Conservation (phyloP, 2,329 filamentous ascomycete species). For the Claviceps paspali region DNA sequence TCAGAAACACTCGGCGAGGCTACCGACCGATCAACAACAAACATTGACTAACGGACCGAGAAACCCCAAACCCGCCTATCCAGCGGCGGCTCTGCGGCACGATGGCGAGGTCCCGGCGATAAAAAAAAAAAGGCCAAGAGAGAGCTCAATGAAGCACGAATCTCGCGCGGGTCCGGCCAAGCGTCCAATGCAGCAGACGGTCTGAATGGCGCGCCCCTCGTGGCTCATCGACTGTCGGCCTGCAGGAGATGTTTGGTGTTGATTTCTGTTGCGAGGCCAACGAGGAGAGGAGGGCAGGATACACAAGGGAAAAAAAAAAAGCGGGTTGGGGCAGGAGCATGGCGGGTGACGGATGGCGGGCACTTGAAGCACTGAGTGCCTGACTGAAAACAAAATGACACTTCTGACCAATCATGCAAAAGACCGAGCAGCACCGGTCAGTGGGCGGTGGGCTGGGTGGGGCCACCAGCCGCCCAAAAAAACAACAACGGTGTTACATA, state of each 20-base stretch:
- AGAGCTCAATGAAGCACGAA: constrained; percentile 6
- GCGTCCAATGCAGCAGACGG: constrained; percentile 2
- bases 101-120: constrained; percentile 2
- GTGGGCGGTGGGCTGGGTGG: not conserved
- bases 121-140: constrained; percentile 4
- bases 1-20: constrained; percentile 15
- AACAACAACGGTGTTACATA: constrained; percentile 11
- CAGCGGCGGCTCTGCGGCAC: constrained; percentile 4
- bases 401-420: not conserved
- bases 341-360: not conserved
- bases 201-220: constrained; percentile 14
- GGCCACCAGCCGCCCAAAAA: constrained; percentile 2
- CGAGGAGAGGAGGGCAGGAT: constrained; percentile 19
- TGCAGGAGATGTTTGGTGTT: constrained; percentile 21
- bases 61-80: too few species aligned
- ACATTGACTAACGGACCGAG: constrained; percentile 17
- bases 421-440: not conserved
- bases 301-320: constrained; percentile 8
- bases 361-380: not conserved
- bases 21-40: constrained; percentile 22
- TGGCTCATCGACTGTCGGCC: constrained; percentile 13
- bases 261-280: constrained; percentile 30
- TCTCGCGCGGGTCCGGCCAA: constrained; percentile 2
- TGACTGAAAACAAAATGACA: constrained; percentile 1
- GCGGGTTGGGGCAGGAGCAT: constrained; percentile 6